These are phyloP conservation scores for Ricinus communis DNA, from an alignment of 345 rosid genomes.

Conservation along the genomic window DNA sequence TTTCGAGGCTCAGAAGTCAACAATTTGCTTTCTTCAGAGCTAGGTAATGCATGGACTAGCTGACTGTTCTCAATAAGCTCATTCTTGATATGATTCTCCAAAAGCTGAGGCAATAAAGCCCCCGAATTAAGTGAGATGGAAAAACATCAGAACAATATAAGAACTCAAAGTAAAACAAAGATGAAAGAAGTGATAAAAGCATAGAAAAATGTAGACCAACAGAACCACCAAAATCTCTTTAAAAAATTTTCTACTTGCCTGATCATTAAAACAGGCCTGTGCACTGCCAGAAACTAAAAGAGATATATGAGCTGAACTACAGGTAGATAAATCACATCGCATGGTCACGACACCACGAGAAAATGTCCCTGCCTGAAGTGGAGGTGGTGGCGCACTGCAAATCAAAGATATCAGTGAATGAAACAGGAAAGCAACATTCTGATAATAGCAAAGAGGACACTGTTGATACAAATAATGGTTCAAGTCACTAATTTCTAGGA, in stretches of 20 bases:
- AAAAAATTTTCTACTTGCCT: slow-evolving; percentile 49
- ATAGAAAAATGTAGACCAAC: background rate
- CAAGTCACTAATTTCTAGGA: no score
- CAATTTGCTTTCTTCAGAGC: slow-evolving; percentile 52
- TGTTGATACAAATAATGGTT: background rate
- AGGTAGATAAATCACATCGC: slow-evolving; percentile 94
- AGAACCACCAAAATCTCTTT: background rate
- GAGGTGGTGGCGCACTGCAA: slow-evolving; percentile 98
- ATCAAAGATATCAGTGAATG: slow-evolving; percentile 12
- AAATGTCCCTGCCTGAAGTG: slow-evolving; percentile 98
- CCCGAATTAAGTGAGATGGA: background rate
- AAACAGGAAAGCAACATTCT: background rate
- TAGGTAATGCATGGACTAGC: slow-evolving; percentile 64
- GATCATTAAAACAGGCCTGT: slow-evolving; percentile 95
- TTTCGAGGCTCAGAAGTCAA: slow-evolving; percentile 72
- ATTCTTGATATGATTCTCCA: slow-evolving; percentile 95
- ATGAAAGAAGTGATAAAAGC: background rate
- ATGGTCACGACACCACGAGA: slow-evolving; percentile 98
- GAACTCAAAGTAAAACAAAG: background rate
- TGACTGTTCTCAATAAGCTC: slow-evolving; percentile 79
- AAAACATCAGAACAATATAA: background rate
- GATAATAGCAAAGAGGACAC: background rate
- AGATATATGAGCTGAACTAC: slow-evolving; percentile 86
- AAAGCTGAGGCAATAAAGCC: slow-evolving; percentile 49
- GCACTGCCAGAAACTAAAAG: slow-evolving; percentile 97